Evolutionary conservation across 2,329 filamentous ascomycete species (phyloP), one percentile per base, ranked within the genome.

Genomic region (Didymosphaeria variabile): DNA sequence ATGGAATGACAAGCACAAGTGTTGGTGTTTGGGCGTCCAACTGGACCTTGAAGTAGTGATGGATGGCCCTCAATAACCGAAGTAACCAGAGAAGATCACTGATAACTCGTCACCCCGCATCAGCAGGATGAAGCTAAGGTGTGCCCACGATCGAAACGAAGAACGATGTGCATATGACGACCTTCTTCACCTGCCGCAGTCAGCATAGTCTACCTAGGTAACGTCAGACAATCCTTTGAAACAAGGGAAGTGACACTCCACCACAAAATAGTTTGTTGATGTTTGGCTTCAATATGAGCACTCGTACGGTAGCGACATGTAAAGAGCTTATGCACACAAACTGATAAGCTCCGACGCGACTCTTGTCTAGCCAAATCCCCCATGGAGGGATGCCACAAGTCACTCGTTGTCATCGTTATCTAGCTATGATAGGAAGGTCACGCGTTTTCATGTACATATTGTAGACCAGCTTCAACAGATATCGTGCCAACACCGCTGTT

Each of bases 331-430:
- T 5, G 32, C 15, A 31, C 31, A 19, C 1, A 29, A 17, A 40
- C 19, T 42, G 50, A 53, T 53, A 53, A 53, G 50, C 50, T 53
- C 34, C 36, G 29, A 21, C 10, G 12, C 36, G 12, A 53, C 19
- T n/a, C 19, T 53, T 9, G 50, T 7, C 21, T 42, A 53, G 21
- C 36, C 36, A 21, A n/a, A 26, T 40, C 21, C 50, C 50, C 5
- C 2, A 42, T 53, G 34, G 50, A 29, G 50, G 13, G 42, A 40
- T 40, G 10, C 50, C 1, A 5, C 21, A 40, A 15, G 21, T 52
- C 49, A 51, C 7, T 8, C n/a, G 17, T 32, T 29, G 32, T 17
- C 49, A 38, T 42, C 50, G 42, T 10, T 17, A 21, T 53, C 36
- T 53, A 36, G 21, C 50, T 42, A 17, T n/a, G 13, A 29, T 42